Evolutionary conservation across 2,329 filamentous ascomycete species (phyloP).

Genomic region (Fusarium agapanthi): DNA sequence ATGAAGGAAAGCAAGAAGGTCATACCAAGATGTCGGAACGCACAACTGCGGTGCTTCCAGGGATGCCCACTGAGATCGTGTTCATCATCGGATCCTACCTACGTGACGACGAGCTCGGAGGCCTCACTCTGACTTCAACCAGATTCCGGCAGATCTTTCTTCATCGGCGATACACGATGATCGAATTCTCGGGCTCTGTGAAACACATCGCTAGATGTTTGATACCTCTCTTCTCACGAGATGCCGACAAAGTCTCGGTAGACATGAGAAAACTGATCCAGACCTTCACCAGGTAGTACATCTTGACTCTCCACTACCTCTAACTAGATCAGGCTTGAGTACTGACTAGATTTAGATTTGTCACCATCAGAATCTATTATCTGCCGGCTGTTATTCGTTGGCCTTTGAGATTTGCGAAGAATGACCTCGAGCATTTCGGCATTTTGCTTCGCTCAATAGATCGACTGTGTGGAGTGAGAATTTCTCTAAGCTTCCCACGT

Average conservation of each 20-base stretch:
- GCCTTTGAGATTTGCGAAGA: not conserved
- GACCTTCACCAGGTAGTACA: not conserved
- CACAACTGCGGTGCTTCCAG: not conserved
- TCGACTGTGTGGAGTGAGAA: not conserved
- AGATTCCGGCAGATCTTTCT: not conserved
- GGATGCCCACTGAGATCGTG: not conserved
- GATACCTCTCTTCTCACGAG: not conserved
- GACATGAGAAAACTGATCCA: not conserved
- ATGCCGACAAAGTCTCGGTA: not conserved
- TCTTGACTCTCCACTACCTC: rapidly evolving
- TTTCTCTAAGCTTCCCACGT: not conserved
- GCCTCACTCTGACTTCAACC: not conserved
- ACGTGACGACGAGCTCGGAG: not conserved
- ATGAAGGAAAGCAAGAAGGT: not conserved
- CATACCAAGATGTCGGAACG: not conserved
- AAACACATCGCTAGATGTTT: not conserved
- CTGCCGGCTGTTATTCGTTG: not conserved
- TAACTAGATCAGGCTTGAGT: not conserved
- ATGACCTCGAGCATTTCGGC: not conserved
- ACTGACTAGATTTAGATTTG: not conserved
- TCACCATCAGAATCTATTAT: not conserved
- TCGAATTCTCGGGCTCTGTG: not conserved
- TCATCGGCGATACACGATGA: not conserved
- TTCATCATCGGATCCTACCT: not conserved
- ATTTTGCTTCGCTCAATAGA: not conserved